phyloP scores from a whole-genome alignment of 352 stramenopile genomes.

The Pythium rishiriense region DNA sequence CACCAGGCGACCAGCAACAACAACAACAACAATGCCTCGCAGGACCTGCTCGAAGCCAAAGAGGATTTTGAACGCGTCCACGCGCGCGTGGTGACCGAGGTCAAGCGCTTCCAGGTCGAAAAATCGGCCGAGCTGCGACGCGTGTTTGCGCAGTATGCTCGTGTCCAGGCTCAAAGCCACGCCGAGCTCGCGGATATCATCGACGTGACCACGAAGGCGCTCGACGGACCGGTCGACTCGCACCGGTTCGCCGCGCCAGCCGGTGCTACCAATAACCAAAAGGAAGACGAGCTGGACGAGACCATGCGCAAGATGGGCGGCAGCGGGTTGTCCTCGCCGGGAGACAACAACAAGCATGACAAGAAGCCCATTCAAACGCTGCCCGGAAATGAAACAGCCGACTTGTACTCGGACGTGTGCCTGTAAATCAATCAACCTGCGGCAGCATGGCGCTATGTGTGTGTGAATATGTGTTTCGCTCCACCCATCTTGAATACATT shows the following conservation, averaged over 20 bases:
- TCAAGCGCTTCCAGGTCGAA: conserved; percentile 68
- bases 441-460: no score
- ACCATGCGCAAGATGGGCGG: conserved; percentile 34
- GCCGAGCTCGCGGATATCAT: conserved; percentile 57
- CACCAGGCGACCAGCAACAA: conserved; percentile 21
- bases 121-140: conserved; percentile 74
- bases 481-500: no score
- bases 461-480: no score
- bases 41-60: conserved; percentile 64
- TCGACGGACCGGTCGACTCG: conserved; percentile 46
- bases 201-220: conserved; percentile 38
- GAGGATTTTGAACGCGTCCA: conserved; percentile 79
- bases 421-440: no score
- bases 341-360: conserved; percentile 1
- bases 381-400: conserved; percentile 24
- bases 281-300: conserved; percentile 26
- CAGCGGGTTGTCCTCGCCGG: no score
- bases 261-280: conserved; percentile 17
- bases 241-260: conserved; percentile 34
- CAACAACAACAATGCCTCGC: conserved; percentile 33
- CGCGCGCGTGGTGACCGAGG: conserved; percentile 71
- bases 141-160: conserved; percentile 72
- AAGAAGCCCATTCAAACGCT: conserved; percentile 15
- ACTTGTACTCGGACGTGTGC: conserved; percentile 53
- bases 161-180: conserved; percentile 51